Base-by-base conservation (phyloP, 2,329 filamentous ascomycete species). In the Paraphaeosphaeria minitans region DNA sequence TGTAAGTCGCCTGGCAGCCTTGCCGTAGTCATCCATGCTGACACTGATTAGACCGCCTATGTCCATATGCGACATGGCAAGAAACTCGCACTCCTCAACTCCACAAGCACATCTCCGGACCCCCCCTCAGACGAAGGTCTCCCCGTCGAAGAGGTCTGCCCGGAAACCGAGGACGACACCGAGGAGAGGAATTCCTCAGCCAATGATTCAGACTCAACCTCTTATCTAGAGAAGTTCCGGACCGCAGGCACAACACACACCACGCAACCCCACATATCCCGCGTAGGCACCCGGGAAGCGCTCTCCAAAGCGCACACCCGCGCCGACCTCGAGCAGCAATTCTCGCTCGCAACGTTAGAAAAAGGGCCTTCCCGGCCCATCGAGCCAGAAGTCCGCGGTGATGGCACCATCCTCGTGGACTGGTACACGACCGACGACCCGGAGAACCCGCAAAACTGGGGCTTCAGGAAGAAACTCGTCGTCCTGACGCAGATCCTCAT, bases 401-500 rank as follows among this genome's bases (percentile, higher is more conserved):
- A 79, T 55, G 76, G 77, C 19, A 78, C 73, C 0, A 71, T 78
- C 21, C 53, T 79, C 1, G 76, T 81, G 0, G 78, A 80, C 57
- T 81, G 79, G 78, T 81, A 81, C 56, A 74, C 72, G 0, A 79
- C 77, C 2, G 74, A 77, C 46, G 75, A 78, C 41, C 53, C 71
- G 0, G 71, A 70, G 1, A 79, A 80, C 52, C 78, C 77, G 1
- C 71, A 78, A 66, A 79, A 80, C 56, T 80, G 76, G 76, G 57
- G 64, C 7, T 66, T 68, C 33, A 59, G 61, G 21, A 77, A 73
- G 59, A 78, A 78, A 50, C 58, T 63, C 0, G 65, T 79, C 5
- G 77, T 78, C 2, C 69, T 76, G 0, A 51, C 66, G 4, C 73
- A 78, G 61, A 80, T 81, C 58, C 62, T 85, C 4, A 59, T 88